Evolutionary conservation across 768 basidiomycete genomes (phyloP).

Genomic region (Lentinula sp.): DNA sequence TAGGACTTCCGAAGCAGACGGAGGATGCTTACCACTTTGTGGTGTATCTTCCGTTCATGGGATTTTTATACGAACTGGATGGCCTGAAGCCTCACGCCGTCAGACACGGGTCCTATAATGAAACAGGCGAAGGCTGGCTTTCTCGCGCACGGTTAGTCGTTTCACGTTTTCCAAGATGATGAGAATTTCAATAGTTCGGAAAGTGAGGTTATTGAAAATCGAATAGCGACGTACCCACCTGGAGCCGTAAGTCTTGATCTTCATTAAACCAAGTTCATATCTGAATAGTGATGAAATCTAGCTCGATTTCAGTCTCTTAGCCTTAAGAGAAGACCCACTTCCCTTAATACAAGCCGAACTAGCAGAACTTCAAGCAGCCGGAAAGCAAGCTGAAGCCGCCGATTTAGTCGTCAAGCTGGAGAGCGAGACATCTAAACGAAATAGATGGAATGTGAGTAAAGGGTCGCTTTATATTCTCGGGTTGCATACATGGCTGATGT

Average conservation of each 20-base stretch:
- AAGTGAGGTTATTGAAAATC: slow-evolving; percentile 78
- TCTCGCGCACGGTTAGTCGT: slow-evolving; percentile 65
- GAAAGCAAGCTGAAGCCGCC: slow-evolving; percentile 36
- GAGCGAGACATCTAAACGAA: slow-evolving; percentile 69
- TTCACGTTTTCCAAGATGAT: background rate
- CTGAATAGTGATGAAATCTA: slow-evolving; percentile 23
- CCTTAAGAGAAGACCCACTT: slow-evolving; percentile 77
- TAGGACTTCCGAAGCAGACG: slow-evolving; percentile 57
- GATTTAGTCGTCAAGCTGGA: slow-evolving; percentile 52
- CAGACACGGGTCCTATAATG: slow-evolving; percentile 69
- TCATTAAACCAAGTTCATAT: slow-evolving; percentile 4
- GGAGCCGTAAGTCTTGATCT: slow-evolving; percentile 61
- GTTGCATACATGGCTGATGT: slow-evolving; percentile 3
- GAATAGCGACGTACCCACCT: slow-evolving; percentile 87
- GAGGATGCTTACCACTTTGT: slow-evolving; percentile 97
- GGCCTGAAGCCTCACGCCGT: slow-evolving; percentile 79
- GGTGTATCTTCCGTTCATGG: slow-evolving; percentile 83
- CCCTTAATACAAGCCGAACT: slow-evolving; percentile 61
- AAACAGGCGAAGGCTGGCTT: slow-evolving; percentile 77
- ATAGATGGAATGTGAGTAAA: slow-evolving; percentile 73
- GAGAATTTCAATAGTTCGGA: background rate
- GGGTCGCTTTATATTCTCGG: background rate
- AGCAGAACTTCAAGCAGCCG: slow-evolving; percentile 35
- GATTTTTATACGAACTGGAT: slow-evolving; percentile 88
- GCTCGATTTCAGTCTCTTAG: slow-evolving; percentile 92